Evolutionary conservation across 1,284 basidiomycete genomes (phyloP), one percentile per base, ranked within the genome.

Genomic region (Sporisorium graminicola): DNA sequence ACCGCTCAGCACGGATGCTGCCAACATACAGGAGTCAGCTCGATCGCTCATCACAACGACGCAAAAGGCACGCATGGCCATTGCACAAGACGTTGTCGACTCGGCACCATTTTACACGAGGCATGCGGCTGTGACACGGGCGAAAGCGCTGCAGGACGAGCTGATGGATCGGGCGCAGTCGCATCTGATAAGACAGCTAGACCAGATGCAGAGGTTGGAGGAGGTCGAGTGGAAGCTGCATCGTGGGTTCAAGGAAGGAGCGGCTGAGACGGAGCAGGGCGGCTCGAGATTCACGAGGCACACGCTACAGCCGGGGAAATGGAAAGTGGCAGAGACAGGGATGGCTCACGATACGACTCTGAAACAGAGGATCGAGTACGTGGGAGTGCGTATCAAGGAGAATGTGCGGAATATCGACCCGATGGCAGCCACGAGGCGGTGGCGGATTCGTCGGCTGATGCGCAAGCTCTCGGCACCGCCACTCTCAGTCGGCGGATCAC

Each of bases 11-110:
- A 40, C 24, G 33, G 16, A 37, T 13, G 26, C 9, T 5, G 26
- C 24, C n/a, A 4, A 33, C 3, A 20, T 18, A 5, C 47, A 35
- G 9, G 43, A 20, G 1, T 16, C 43, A 40, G 35, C 37, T 6
- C 24, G 16, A 31, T 27, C 44, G 13, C 59, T 68, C 29, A 51
- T 68, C 35, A 44, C 33, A 12, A 26, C 43, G 2, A 33, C 59
- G 7, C 59, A 68, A 22, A 54, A 35, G 22, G 65, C 59, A 8
- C 60, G 65, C 4, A 50, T 68, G 14, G 65, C 65, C 13, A 58
- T 68, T 13, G 59, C 65, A 1, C 18, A 57, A 2, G 51, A 68
- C 26, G 49, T 58, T 8, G 24, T 56, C 18, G n/a, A 54, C 7
- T 26, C 55, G 7, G n/a, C 16, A 2, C 31, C 37, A 12, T 42